Evolutionary conservation across 164 flowering plant genomes (phyloP).

Genomic region (Sextonia rubra): DNA sequence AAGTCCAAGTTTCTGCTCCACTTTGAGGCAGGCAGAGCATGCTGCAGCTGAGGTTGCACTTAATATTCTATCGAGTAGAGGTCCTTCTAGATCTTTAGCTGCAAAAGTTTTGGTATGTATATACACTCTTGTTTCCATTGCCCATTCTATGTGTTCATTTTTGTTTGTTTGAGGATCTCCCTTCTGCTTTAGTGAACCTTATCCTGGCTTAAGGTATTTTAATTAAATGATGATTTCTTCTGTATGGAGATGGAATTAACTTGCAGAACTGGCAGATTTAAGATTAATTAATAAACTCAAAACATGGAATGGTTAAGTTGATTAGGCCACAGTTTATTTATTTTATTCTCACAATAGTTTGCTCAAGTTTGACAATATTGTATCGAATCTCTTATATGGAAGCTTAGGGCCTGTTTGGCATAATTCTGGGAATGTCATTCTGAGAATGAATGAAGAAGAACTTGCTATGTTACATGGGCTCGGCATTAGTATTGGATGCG

Average conservation of each 20-base stretch:
- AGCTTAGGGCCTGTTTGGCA: no score
- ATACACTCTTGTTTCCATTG: background rate
- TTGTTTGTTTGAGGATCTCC: background rate
- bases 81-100: slow-evolving; percentile 53
- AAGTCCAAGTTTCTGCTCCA: slow-evolving; percentile 53
- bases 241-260: background rate
- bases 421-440: no score
- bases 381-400: background rate
- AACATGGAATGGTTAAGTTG: background rate
- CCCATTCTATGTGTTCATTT: background rate
- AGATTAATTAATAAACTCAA: background rate
- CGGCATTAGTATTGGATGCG: no score
- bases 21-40: slow-evolving; percentile 63
- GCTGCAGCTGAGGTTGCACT: slow-evolving; percentile 66
- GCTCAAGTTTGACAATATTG: background rate
- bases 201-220: no score
- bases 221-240: no score
- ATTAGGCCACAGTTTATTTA: background rate
- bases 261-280: background rate
- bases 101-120: slow-evolving; percentile 49
- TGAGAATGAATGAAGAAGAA: no score
- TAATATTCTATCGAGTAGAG: slow-evolving; percentile 40
- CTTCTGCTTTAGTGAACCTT: background rate
- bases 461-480: no score
- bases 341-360: background rate